Percentiles rank a stretch among this genome's conserved stretches.
phyloP scores from a whole-genome alignment of 2,329 filamentous ascomycete species.

The Diaporthe humulicola region DNA sequence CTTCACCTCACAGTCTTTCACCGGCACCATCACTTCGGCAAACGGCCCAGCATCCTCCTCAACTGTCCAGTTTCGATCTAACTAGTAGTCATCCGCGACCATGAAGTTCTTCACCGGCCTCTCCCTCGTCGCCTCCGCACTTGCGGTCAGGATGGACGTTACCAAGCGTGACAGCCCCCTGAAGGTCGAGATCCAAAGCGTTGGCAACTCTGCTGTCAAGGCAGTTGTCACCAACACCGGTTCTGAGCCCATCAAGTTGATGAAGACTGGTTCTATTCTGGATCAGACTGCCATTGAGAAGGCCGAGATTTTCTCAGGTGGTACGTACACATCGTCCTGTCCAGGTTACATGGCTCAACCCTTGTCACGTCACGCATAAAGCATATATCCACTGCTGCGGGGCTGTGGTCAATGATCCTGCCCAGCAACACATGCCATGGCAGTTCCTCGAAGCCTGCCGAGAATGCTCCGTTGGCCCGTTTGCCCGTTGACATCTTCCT shows the following conservation, averaged over 20 bases:
- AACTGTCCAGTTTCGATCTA: not conserved
- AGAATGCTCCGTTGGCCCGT: no score
- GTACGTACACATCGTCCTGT: conserved; percentile 49
- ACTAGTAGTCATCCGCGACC: conserved; percentile 38
- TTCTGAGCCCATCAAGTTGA: conserved; percentile 60
- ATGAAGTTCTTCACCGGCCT: conserved; percentile 57
- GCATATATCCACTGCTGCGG: not conserved
- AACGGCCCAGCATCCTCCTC: not conserved
- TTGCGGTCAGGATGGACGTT: conserved; percentile 17
- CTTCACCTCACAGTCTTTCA: conserved; percentile 1
- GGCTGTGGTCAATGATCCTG: conserved; percentile 6
- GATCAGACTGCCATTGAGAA: conserved; percentile 67
- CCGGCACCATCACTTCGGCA: not conserved
- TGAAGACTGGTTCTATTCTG: conserved; percentile 67
- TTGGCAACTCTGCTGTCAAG: conserved; percentile 67
- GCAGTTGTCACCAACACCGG: conserved; percentile 67
- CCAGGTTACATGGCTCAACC: not conserved
- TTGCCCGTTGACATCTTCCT: no score
- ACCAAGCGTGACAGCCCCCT: conserved; percentile 55
- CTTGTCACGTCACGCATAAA: not conserved
- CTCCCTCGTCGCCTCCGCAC: conserved; percentile 51
- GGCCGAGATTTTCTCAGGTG: conserved; percentile 61
- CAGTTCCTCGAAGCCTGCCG: not conserved
- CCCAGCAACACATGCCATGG: not conserved
- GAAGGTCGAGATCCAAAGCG: conserved; percentile 60